Evolutionary conservation across 768 basidiomycete species (phyloP).

Genomic region (Boletus vinaceobasis): DNA sequence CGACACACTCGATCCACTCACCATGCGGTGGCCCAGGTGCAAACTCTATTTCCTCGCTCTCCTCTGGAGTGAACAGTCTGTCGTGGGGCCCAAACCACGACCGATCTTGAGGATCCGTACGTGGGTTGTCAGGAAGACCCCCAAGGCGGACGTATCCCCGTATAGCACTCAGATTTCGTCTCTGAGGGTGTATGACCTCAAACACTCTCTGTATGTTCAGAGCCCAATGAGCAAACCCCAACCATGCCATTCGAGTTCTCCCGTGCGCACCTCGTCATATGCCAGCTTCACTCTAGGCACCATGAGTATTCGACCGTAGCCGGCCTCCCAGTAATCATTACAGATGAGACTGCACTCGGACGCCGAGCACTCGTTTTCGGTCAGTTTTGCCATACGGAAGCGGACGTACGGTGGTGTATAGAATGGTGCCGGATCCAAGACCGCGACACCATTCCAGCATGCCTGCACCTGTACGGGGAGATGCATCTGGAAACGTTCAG

Average conservation of each 20-base stretch:
- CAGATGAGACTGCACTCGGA: slow-evolving; percentile 95
- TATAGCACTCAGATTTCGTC: slow-evolving; percentile 93
- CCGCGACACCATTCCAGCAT: slow-evolving; percentile 98
- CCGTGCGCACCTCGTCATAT: slow-evolving; percentile 71
- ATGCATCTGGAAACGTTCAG: slow-evolving; percentile 83
- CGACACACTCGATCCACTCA: slow-evolving; percentile 29
- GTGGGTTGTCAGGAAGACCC: slow-evolving; percentile 94
- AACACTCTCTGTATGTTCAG: slow-evolving; percentile 70
- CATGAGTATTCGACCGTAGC: slow-evolving; percentile 97
- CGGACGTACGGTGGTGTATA: slow-evolving; percentile 86
- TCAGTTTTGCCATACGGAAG: slow-evolving; percentile 93
- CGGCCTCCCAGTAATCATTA: slow-evolving; percentile 97
- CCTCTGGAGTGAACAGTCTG: slow-evolving; percentile 86
- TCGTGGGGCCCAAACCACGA: slow-evolving; percentile 98
- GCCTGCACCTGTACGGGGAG: slow-evolving; percentile 95
- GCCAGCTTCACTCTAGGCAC: slow-evolving; percentile 95
- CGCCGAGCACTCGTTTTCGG: slow-evolving; percentile 90
- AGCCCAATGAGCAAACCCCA: slow-evolving; percentile 1
- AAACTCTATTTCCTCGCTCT: slow-evolving; percentile 75
- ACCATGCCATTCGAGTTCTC: not conserved
- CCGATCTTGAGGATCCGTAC: slow-evolving; percentile 96
- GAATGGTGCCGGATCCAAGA: slow-evolving; percentile 94
- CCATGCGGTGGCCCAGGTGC: slow-evolving; percentile 80
- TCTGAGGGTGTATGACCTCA: slow-evolving; percentile 87
- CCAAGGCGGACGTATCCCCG: slow-evolving; percentile 92